phyloP scores from a whole-genome alignment of 768 basidiomycete species.

The Lactarius akahatsu region DNA sequence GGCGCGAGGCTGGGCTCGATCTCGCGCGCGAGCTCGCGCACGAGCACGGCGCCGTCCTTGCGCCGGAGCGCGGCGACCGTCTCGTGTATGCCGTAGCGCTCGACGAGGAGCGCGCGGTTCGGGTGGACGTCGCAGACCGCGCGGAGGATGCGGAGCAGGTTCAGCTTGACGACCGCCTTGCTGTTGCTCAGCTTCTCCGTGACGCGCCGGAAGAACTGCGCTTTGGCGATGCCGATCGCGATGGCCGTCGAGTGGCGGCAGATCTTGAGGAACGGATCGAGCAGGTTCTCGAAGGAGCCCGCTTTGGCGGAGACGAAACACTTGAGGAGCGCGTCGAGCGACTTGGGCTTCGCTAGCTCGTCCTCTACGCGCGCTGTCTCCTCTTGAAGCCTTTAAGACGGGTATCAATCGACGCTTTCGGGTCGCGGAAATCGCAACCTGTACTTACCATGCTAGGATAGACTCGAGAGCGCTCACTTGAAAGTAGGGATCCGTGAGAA shows the following conservation, averaged over 20 bases:
- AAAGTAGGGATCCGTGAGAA: conserved; percentile 85
- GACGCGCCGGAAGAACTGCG: conserved; percentile 84
- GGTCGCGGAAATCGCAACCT: not conserved
- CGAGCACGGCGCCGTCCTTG: conserved; percentile 88
- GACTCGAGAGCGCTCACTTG: conserved; percentile 91
- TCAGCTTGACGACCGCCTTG: conserved; percentile 89
- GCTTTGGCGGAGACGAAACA: conserved; percentile 86
- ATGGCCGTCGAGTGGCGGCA: conserved; percentile 74
- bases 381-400: conserved; percentile 74
- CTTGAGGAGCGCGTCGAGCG: conserved; percentile 66
- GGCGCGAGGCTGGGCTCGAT: conserved; percentile 77
- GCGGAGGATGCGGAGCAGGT: conserved; percentile 80
- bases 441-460: conserved; percentile 77
- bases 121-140: conserved; percentile 89
- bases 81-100: conserved; percentile 75
- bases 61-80: conserved; percentile 79
- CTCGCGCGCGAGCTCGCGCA: conserved; percentile 84
- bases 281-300: conserved; percentile 87
- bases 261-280: conserved; percentile 92
- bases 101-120: conserved; percentile 77
- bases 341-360: conserved; percentile 63
- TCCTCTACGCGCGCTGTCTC: conserved; percentile 94
- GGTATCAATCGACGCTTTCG: not conserved
- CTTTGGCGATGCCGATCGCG: conserved; percentile 74
- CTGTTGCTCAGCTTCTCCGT: conserved; percentile 74